A percentile compares a stretch with the other conserved stretches of the same genome.
These are phyloP conservation scores for Rhizopus stolonifer DNA, from an alignment of 371 early-diverging fungal species.

Conservation along the genomic window DNA sequence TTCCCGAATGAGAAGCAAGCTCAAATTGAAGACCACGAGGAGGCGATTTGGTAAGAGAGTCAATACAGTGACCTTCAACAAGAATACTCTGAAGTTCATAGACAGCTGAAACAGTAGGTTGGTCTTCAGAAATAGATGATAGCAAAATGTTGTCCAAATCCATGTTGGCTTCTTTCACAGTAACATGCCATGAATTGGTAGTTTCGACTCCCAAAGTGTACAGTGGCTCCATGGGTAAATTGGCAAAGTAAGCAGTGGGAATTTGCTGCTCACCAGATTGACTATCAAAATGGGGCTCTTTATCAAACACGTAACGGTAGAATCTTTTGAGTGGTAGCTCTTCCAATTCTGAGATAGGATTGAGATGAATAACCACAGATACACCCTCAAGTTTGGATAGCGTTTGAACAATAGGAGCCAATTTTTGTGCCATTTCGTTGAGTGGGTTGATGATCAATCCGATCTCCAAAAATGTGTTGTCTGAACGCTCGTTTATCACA, in stretches of 20 bases:
- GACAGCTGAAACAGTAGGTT: conserved; percentile 65
- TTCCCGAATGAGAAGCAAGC: conserved; percentile 45
- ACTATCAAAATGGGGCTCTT: conserved; percentile 62
- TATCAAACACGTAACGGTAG: conserved; percentile 83
- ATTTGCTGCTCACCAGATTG: conserved; percentile 29
- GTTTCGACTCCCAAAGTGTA: conserved; percentile 87
- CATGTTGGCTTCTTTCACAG: conserved; percentile 74
- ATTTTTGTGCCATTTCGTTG: conserved; percentile 74
- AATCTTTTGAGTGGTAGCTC: conserved; percentile 82
- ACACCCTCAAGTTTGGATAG: conserved; percentile 62
- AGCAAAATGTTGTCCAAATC: conserved; percentile 92
- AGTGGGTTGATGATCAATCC: conserved; percentile 76
- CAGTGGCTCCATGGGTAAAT: conserved; percentile 76
- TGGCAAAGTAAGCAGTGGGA: conserved; percentile 67
- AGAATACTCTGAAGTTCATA: conserved; percentile 84
- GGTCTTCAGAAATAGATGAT: conserved; percentile 39
- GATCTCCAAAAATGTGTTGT: conserved; percentile 55
- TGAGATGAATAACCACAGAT: conserved; percentile 62
- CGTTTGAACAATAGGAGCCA: conserved; percentile 65
- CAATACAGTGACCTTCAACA: conserved; percentile 87
- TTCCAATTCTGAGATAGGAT: conserved; percentile 46
- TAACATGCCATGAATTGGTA: conserved; percentile 86
- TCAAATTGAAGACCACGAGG: conserved; percentile 90
- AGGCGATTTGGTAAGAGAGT: conserved; percentile 59
- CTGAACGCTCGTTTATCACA: conserved; percentile 33